A percentile compares a stretch with the other conserved stretches of the same genome.
Conservation (phyloP, 2,329 filamentous ascomycete species). For the Hypomyces rosellus region DNA sequence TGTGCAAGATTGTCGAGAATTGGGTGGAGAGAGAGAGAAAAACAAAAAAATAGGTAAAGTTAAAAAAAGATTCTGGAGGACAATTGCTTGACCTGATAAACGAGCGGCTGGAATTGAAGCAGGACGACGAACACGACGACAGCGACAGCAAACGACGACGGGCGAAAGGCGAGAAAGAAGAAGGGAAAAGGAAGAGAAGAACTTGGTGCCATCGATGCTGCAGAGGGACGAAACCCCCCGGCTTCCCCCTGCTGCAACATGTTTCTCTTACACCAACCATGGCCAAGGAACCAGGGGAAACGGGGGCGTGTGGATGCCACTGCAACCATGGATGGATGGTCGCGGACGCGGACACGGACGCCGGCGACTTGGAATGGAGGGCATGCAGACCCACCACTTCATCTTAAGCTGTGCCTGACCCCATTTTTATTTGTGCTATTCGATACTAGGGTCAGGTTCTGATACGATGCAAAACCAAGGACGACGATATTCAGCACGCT, state of each 20-base stretch:
- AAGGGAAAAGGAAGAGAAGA: conserved; percentile 21
- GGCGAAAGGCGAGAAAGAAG: conserved; percentile 21
- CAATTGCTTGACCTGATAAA: conserved; percentile 28
- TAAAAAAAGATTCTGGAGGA: conserved; percentile 20
- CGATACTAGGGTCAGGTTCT: not conserved
- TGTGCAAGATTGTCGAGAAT: conserved; percentile 1
- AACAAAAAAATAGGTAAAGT: conserved; percentile 19
- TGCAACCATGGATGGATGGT: not conserved
- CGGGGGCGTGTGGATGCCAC: conserved; percentile 1
- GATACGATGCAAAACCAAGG: not conserved
- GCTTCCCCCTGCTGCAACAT: conserved; percentile 9
- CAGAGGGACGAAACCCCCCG: conserved; percentile 11
- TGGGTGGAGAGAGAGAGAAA: conserved; percentile 12
- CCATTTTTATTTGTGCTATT: not conserved
- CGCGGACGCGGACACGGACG: conserved; percentile 4
- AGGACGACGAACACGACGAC: conserved; percentile 12
- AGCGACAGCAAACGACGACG: conserved; percentile 13
- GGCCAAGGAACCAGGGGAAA: conserved; percentile 9
- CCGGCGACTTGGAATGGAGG: conserved; percentile 3
- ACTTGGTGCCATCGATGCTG: conserved; percentile 2
- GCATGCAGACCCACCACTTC: conserved; percentile 6
- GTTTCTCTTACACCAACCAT: conserved; percentile 8
- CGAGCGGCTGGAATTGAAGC: conserved; percentile 34
- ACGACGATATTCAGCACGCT: not conserved
- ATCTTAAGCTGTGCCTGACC: conserved; percentile 1